Evolutionary conservation across 441 rosid species (phyloP), one percentile per base, ranked within the genome.

Genomic region (Geranium incanum): DNA sequence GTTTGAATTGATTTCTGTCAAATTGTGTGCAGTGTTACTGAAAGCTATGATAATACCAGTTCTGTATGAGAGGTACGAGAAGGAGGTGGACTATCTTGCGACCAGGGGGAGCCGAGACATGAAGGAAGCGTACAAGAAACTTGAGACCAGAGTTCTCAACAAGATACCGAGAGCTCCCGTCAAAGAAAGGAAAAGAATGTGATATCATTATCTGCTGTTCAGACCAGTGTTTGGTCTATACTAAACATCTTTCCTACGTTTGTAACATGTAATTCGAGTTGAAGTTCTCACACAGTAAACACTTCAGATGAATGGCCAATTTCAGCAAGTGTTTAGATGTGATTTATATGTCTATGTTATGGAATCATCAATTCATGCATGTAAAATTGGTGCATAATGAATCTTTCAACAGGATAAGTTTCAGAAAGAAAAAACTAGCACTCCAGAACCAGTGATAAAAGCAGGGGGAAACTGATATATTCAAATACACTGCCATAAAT

Each of bases 91-190:
- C 63, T 70, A 66, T 43, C 73, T 78, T 41, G 88, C 72, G 1
- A 73, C 77, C 6, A 80, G 59, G 67, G 60, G 83, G 79, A 70
- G 50, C 15, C 70, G 81, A 52, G 76, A 80, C 77, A 66, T 67
- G 68, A 89, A 64, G 82, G 87, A 73, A 78, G 68, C 78, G 13
- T 84, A 74, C 76, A 77, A 67, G 67, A 81, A 80, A 45, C 75
- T 90, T 41, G 91, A 94, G 71, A 75, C 87, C 1, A 77, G 23
- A 28, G 84, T 92, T 81, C 86, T 95, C 18, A 83, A 88, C 81
- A 92, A 89, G 80, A 95, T 95, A 18, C 98, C 99, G 28, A 85
- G 97, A 75, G 92, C 90, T 6, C 79, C 94, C 1, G 84, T 76
- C 48, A 87, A 86, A 60, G 83, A 79, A 43, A 87, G 84, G 82